Base-by-base conservation (phyloP, 805 yeast species). In the Suhomyces tanzawaensis region DNA sequence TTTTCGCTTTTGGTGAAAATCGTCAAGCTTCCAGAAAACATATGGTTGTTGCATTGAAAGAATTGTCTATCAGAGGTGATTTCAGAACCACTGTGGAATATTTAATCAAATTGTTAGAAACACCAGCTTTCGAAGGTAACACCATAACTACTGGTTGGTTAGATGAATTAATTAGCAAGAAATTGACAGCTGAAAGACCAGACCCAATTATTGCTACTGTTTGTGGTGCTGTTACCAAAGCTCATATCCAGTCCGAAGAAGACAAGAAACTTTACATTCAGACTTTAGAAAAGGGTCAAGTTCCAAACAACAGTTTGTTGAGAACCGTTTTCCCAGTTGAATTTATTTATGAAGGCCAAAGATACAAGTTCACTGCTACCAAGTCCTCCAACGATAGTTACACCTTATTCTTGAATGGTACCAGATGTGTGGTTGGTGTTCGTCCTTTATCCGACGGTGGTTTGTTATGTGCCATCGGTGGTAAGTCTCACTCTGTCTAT, bases 131-230 rank as follows among this genome's bases (percentile, higher is more conserved):
- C 54, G 97, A 89, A 68, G 89, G 84, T 41, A 95, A 93, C 66
- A 91, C 93, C 34, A 91, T 93, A 56, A 93, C 99, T 42, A 93
- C 99, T 41, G 98, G 98, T 40, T 93, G 99, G 99, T 79, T 93
- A 57, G 99, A 93, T 65, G 98, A 91, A 66, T 78, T 93, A 56
- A 93, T 93, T 55, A 74, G 95, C 44, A 86, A 87, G 66, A 89
- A 85, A 55, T 79, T 95, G 63, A 93, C 99, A 27, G 95, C 96
- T 28, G 97, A 93, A 68, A 82, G 97, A 66, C 99, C 99, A 29
- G 97, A 95, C 63, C 79, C 89, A 31, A 76, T 79, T 36, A 60
- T 90, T 42, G 98, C 99, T 23, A 93, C 91, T 35, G 76, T 93
- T 39, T 90, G 97, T 69, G 99, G 99, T 67, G 99, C 99, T 36